A percentile compares a stretch with the other conserved stretches of the same genome.
phyloP scores from a whole-genome alignment of 2,329 filamentous ascomycete species.

The Triangularia setosa region DNA sequence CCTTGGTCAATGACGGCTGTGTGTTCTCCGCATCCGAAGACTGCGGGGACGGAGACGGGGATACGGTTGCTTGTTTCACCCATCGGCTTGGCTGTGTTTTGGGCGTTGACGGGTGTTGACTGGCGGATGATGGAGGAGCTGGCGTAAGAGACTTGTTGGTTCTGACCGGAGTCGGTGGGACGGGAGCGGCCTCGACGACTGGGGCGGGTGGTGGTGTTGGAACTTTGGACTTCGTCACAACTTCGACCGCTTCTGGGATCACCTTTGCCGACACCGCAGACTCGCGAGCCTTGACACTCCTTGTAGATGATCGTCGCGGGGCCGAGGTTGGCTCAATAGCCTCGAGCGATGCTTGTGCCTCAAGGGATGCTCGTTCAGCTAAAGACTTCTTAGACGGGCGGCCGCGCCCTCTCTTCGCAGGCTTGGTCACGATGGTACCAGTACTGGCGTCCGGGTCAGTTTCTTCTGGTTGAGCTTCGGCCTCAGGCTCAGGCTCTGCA shows the following conservation, averaged over 20 bases:
- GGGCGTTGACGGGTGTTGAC: constrained; percentile 30
- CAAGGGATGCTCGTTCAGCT: constrained; percentile 8
- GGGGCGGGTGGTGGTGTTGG: not conserved
- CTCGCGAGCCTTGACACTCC: not conserved
- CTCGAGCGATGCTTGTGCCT: constrained; percentile 2
- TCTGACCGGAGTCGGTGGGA: constrained; percentile 17
- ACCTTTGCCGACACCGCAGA: not conserved
- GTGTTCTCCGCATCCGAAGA: constrained; percentile 79
- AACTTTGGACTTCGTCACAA: constrained; percentile 14
- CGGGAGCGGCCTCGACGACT: not conserved
- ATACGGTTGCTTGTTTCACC: constrained; percentile 51
- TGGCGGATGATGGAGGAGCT: constrained; percentile 25
- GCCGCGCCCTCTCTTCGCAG: constrained; percentile 31
- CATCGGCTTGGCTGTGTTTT: constrained; percentile 44
- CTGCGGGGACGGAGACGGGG: constrained; percentile 66
- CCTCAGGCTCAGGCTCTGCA: not conserved
- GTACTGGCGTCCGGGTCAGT: constrained; percentile 28
- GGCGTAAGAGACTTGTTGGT: constrained; percentile 30
- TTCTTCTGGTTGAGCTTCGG: constrained; percentile 9
- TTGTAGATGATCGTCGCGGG: constrained; percentile 9
- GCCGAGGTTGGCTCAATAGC: constrained; percentile 8
- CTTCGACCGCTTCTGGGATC: constrained; percentile 9
- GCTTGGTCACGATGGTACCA: constrained; percentile 24
- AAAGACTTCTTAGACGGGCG: constrained; percentile 33
- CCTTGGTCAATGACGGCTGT: constrained; percentile 65